Percentiles rank a stretch among this genome's conserved stretches.
phyloP scores from a whole-genome alignment of 202 grass and related monocot species.

The Schoenoplectus triqueter region DNA sequence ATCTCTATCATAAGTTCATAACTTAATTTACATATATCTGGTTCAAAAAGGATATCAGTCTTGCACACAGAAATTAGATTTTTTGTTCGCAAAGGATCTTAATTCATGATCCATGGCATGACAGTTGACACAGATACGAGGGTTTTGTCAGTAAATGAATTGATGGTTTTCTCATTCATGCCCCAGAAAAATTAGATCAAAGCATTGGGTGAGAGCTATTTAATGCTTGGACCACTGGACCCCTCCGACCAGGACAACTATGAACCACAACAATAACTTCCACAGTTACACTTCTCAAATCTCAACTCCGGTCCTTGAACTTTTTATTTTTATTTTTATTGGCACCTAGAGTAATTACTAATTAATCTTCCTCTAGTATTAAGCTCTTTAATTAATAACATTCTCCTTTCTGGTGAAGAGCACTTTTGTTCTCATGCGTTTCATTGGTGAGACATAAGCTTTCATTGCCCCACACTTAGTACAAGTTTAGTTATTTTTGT shows the following conservation, averaged over 20 bases:
- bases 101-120: not conserved
- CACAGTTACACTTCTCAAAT: not conserved
- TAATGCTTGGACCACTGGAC: slow-evolving; percentile 37
- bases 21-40: not conserved
- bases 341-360: not conserved
- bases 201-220: slow-evolving; percentile 37
- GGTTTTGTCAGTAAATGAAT: slow-evolving; percentile 39
- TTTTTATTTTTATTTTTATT: slow-evolving; percentile 19
- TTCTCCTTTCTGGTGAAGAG: slow-evolving; percentile 15
- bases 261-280: not conserved
- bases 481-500: slow-evolving; percentile 18
- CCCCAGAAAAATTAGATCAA: slow-evolving; percentile 30
- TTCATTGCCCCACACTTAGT: slow-evolving; percentile 18
- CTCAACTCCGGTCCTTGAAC: not conserved
- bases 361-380: too few relatives aligned
- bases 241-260: slow-evolving; percentile 16
- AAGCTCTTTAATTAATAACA: too few relatives aligned
- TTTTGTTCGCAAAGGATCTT: not conserved
- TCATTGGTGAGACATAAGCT: slow-evolving; percentile 8
- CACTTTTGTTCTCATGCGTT: slow-evolving; percentile 12
- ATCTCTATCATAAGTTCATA: too few relatives aligned
- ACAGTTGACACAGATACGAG: slow-evolving; percentile 31
- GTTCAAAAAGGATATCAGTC: not conserved
- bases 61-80: not conserved
- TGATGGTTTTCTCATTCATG: slow-evolving; percentile 31